A percentile compares a stretch with the other conserved stretches of the same genome.
Conservation (phyloP, 345 rosid genomes). For the Eucalyptus sp. region DNA sequence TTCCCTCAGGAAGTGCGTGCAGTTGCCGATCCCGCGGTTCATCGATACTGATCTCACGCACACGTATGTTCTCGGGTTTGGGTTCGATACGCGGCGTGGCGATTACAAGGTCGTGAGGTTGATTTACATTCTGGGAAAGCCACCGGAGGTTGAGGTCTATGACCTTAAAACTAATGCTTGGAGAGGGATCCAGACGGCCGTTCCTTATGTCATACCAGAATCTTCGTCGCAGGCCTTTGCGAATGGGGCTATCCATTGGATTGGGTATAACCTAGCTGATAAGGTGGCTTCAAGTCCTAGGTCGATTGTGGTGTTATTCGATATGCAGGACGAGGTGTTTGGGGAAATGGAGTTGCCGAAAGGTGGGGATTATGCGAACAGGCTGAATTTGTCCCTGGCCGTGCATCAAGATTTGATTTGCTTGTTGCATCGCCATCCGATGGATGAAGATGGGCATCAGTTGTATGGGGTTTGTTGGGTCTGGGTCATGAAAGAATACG, state of each 20-base stretch:
- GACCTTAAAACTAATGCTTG: constrained; percentile 1
- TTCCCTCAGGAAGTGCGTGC: not conserved
- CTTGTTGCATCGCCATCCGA: constrained; percentile 4
- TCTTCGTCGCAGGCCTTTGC: constrained; percentile 4
- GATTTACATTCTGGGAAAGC: not conserved
- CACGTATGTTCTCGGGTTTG: not conserved
- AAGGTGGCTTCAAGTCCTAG: not conserved
- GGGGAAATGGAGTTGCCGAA: constrained; percentile 12
- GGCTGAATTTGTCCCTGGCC: constrained; percentile 1
- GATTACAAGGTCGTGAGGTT: constrained; percentile 20
- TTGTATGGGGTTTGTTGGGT: not conserved
- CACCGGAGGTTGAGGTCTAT: constrained; percentile 12
- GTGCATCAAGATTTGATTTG: not conserved
- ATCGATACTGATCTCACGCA: not conserved
- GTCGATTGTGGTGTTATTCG: constrained; percentile 1
- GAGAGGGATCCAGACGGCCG: constrained; percentile 1
- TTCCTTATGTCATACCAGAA: constrained; percentile 2
- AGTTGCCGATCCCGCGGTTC: not conserved
- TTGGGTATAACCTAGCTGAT: constrained; percentile 1
- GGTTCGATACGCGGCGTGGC: constrained; percentile 3
- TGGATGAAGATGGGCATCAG: not conserved
- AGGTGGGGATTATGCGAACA: not conserved
- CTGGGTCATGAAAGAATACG: constrained; percentile 22
- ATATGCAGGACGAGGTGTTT: constrained; percentile 7
- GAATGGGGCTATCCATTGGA: constrained; percentile 24